Conservation (phyloP, 2,329 filamentous ascomycete species). For the Microdochium bolleyi region DNA sequence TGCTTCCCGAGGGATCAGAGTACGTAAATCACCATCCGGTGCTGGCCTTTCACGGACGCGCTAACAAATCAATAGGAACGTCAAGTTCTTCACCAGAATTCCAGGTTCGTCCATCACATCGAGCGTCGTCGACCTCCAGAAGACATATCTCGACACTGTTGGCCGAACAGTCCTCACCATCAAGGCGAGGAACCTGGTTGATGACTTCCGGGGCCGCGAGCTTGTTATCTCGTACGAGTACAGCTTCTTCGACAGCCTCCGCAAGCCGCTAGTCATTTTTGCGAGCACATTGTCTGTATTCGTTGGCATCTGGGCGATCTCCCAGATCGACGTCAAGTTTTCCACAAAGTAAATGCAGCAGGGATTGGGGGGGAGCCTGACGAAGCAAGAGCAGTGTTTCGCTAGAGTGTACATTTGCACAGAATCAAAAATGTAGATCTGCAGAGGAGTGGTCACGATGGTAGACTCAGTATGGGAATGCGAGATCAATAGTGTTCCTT, state of each 20-base stretch:
- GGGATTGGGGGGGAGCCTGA: not conserved
- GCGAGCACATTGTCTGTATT: constrained; percentile 67
- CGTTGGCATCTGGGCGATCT: constrained; percentile 63
- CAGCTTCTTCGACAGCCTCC: constrained; percentile 62
- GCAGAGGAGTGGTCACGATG: not conserved
- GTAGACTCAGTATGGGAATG: too few relatives aligned
- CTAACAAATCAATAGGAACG: constrained; percentile 48
- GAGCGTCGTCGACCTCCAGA: constrained; percentile 55
- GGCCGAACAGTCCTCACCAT: constrained; percentile 78
- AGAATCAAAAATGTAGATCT: not conserved
- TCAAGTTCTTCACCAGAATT: constrained; percentile 68
- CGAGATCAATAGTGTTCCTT: too few relatives aligned
- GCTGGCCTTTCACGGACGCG: constrained; percentile 8
- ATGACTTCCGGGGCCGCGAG: constrained; percentile 79
- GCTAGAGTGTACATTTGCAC: not conserved
- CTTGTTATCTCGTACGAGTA: constrained; percentile 86
- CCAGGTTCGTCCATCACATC: constrained; percentile 55
- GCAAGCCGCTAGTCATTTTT: constrained; percentile 83
- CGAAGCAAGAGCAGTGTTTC: not conserved
- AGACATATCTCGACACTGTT: constrained; percentile 88
- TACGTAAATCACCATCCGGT: constrained; percentile 33
- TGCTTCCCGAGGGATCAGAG: constrained; percentile 86
- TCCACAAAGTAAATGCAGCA: constrained; percentile 29
- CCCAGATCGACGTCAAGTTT: constrained; percentile 77
- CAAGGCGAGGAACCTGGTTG: constrained; percentile 78